phyloP scores from a whole-genome alignment of 2,329 filamentous ascomycete species.

The Hypomyces perniciosus region DNA sequence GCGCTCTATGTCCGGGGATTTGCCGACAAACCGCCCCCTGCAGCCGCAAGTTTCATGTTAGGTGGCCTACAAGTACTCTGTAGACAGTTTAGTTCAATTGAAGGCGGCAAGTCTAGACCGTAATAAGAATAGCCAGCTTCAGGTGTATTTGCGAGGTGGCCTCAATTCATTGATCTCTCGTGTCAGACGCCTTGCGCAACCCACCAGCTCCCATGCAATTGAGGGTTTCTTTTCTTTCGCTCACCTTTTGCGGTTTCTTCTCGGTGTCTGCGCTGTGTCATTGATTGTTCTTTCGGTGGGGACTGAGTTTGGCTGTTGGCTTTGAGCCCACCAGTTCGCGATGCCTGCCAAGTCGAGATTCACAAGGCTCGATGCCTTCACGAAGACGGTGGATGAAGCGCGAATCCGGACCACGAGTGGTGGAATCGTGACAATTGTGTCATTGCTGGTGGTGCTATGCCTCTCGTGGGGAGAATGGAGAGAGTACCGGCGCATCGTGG shows the following conservation, averaged over 20 bases:
- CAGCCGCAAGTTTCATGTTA: conserved; percentile 2
- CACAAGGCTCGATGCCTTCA: conserved; percentile 95
- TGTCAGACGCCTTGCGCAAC: conserved; percentile 10
- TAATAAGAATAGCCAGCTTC: conserved; percentile 7
- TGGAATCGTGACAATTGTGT: conserved; percentile 88
- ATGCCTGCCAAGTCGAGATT: conserved; percentile 95
- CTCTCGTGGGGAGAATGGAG: conserved; percentile 93
- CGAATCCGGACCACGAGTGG: conserved; percentile 92
- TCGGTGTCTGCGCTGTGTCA: not conserved
- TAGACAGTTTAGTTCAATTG: not conserved
- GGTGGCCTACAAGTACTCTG: too few relatives aligned
- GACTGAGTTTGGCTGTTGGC: not conserved
- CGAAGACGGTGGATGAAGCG: conserved; percentile 98
- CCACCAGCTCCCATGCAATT: conserved; percentile 7
- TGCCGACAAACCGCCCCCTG: conserved; percentile 12
- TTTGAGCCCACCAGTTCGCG: not conserved
- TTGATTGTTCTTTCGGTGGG: not conserved
- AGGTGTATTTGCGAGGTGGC: conserved; percentile 30
- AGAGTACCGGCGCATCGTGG: conserved; percentile 79
- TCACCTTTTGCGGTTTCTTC: conserved; percentile 1
- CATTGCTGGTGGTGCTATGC: conserved; percentile 80
- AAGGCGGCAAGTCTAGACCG: not conserved
- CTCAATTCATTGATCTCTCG: conserved; percentile 17
- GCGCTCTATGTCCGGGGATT: conserved; percentile 13
- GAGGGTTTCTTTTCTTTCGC: not conserved